These are phyloP conservation scores for Trametes maxima DNA, from an alignment of 768 basidiomycete species.

Conservation along the genomic window DNA sequence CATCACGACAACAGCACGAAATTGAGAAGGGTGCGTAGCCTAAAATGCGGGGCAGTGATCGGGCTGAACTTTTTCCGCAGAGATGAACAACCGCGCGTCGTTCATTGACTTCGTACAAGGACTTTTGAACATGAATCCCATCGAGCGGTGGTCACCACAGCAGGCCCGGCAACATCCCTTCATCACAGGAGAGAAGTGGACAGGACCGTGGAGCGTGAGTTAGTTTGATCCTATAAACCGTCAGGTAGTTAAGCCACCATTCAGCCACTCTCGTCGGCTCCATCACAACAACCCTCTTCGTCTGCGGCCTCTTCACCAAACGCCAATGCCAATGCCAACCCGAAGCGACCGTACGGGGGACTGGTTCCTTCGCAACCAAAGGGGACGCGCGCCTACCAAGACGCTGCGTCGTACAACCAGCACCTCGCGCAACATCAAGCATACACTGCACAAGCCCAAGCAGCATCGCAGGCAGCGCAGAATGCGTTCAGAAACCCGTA, in stretches of 20 bases:
- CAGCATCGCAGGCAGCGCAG: slow-evolving; percentile 69
- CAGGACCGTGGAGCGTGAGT: slow-evolving; percentile 76
- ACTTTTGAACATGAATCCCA: slow-evolving; percentile 89
- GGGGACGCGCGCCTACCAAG: slow-evolving; percentile 83
- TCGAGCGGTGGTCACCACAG: slow-evolving; percentile 96
- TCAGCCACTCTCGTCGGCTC: slow-evolving; percentile 29
- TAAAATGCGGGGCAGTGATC: not conserved
- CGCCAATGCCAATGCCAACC: slow-evolving; percentile 44
- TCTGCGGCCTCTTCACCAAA: slow-evolving; percentile 36
- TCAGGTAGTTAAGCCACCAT: not conserved
- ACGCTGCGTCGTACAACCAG: slow-evolving; percentile 93
- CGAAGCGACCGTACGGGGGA: slow-evolving; percentile 92
- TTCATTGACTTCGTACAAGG: slow-evolving; percentile 99
- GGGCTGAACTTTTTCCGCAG: slow-evolving; percentile 43
- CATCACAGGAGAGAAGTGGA: slow-evolving; percentile 96
- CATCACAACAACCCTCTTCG: not conserved
- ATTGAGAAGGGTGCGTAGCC: slow-evolving; percentile 78
- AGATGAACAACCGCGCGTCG: slow-evolving; percentile 89
- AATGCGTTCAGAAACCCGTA: slow-evolving; percentile 81
- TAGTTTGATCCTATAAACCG: not conserved
- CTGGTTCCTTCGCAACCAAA: slow-evolving; percentile 88
- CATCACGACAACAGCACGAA: slow-evolving; percentile 66
- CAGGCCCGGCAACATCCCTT: slow-evolving; percentile 96
- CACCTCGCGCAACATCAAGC: slow-evolving; percentile 94
- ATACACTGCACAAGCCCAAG: slow-evolving; percentile 85